Base-by-base conservation (phyloP, 108 stramenopile genomes). In the Cyclotella kingstonii region DNA sequence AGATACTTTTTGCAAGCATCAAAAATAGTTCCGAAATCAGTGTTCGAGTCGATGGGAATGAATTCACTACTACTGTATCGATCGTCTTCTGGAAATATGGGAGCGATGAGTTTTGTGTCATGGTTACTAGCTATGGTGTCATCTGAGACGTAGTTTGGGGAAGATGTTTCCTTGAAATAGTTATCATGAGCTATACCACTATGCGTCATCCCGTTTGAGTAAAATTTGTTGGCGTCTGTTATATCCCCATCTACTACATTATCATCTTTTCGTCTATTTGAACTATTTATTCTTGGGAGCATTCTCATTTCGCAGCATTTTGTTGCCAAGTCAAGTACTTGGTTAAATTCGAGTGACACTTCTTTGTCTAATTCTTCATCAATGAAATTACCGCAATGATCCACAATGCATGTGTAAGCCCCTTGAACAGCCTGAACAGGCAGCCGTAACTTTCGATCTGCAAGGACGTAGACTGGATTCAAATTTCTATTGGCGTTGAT, bases 321-420 rank as follows among this genome's bases (percentile, higher is more conserved):
- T 11, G 79, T 71, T 40, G 80, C 68, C 70, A 66, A n/a, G 35
- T 81, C 84, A 56, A 90, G 61, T 38, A 84, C 61, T 25, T 87
- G 79, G 47, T 93, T 89, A 53, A 90, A 90, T 22, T 82, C 64
- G 33, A 57, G 14, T 14, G 81, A 70, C 21, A 84, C 70, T 38
- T 81, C 66, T 53, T 83, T 79, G 62, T 93, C 84, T 35, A 72
- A 21, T 42, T 82, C 58, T 15, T 84, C 68, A 60, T 74, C 66
- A n/a, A 92, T 69, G 9, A 78, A 80, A 79, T 75, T 71, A 39
- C 89, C 90, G 54, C 77, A 68, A 34, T 81, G 66, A 56, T 87
- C 82, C 54, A 85, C 66, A 26, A 75, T 38, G 26, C 65, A 67
- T 1, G 74, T 75, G 42, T 40, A 50, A 26, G 59, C 47, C 2